Evolutionary conservation across 2,329 filamentous ascomycete species (phyloP), one percentile per base, ranked within the genome.

Genomic region (Aspergillus sojae): DNA sequence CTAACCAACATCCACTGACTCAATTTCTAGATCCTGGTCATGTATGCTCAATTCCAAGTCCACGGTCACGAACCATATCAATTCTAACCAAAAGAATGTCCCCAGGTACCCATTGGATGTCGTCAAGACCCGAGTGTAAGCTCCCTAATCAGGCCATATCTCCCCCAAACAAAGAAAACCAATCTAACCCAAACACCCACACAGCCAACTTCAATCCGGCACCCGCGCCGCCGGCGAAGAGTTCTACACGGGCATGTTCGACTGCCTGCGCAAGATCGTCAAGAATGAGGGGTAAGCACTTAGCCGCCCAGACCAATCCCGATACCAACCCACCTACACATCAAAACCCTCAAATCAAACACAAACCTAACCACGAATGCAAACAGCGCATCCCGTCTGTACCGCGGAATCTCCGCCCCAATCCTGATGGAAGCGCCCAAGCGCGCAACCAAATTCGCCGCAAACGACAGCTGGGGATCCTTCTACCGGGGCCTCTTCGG

Each of bases 361-460:
- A 16, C 21, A 60, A 43, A 10, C 10, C 32, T 34, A 45, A 61
- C 60, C 45, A 16, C 16, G 6, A 11, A 43, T 26, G 5, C n/a
- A 21, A 46, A 46, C 72, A 95, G 92, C 65, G 89, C 91, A 80
- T 95, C 92, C 66, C 89, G 94, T 70, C 86, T 99, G 65, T 99
- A 99, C 84, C 93, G 95, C 71, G 95, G 95, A 75, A 99, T 99
- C 80, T 89, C 87, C 52, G 94, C 95, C 30, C 95, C 95, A 57
- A 98, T 99, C 75, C 86, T 98, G 70, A 99, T 99, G 94, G 94
- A 98, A 81, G 94, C 94, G 62, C 90, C 92, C 80, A 97, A 97
- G 88, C 87, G 93, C 82, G 94, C 94, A 50, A 98, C 93, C 83
- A 99, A 99, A 81, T 99, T 99, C 81, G 94, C 95, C 54, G 95